Conservation (phyloP, 805 yeast species). For the Metschnikowia shivogae region DNA sequence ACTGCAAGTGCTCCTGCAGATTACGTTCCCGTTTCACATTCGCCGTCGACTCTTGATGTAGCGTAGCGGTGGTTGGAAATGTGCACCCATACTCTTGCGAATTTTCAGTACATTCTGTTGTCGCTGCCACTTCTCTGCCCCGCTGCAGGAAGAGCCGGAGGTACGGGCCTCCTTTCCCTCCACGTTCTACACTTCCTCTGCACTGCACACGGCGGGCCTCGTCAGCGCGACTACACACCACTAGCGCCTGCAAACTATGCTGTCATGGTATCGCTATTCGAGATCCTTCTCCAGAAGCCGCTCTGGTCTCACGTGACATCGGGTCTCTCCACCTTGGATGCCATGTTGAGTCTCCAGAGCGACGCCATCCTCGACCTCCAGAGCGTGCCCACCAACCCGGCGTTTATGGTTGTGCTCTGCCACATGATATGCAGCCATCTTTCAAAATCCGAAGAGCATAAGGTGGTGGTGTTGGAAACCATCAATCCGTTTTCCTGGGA, state of each 20-base stretch:
- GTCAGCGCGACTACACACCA: background rate
- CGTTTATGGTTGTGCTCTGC: conserved; percentile 19
- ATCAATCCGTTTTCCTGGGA: conserved; percentile 29
- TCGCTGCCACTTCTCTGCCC: too few species aligned
- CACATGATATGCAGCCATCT: conserved; percentile 30
- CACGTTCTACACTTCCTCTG: too few species aligned
- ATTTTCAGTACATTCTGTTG: too few species aligned
- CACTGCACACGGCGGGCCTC: too few species aligned
- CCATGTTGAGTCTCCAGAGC: conserved; percentile 17
- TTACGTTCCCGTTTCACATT: too few species aligned
- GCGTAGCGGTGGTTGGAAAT: too few species aligned
- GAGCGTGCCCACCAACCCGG: conserved; percentile 30
- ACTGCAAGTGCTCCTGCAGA: too few species aligned
- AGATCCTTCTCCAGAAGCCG: conserved; percentile 25
- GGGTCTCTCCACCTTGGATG: conserved; percentile 27
- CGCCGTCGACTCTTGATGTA: too few species aligned
- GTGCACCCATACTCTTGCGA: too few species aligned
- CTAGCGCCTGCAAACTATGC: background rate
- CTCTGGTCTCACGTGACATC: conserved; percentile 26
- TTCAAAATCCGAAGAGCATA: conserved; percentile 7
- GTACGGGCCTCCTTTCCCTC: too few species aligned
- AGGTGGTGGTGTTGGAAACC: conserved; percentile 31
- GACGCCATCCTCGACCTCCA: conserved; percentile 35
- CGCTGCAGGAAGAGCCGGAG: too few species aligned
- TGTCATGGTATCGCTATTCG: conserved; percentile 31